These are phyloP conservation scores for Lathyrus oleraceus DNA, from an alignment of 306 rosid genomes.

Conservation along the genomic window DNA sequence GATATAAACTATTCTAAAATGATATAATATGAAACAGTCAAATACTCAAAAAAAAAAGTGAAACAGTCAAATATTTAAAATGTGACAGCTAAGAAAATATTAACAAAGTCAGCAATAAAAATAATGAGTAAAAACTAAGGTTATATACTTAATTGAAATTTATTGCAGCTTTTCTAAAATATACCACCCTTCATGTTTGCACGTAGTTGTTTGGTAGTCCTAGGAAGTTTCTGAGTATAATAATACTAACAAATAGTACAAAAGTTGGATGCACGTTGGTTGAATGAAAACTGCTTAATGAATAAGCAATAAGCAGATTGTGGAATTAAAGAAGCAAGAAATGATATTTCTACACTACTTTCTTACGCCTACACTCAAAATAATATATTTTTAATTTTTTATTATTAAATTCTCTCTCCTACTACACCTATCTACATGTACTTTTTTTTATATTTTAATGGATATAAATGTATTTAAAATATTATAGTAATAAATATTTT, in stretches of 20 bases:
- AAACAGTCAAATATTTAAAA: too few species aligned
- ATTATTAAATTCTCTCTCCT: too few species aligned
- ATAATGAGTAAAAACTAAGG: neutral
- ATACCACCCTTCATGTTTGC: neutral
- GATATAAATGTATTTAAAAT: too few species aligned
- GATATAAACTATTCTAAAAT: neutral
- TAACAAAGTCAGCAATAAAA: neutral
- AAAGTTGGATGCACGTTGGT: conserved; percentile 16
- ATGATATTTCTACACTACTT: too few species aligned
- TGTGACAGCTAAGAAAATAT: neutral
- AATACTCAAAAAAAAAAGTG: too few species aligned
- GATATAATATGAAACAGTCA: neutral
- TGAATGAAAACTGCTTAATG: neutral
- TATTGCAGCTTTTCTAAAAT: neutral
- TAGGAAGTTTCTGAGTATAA: neutral
- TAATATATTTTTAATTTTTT: too few species aligned
- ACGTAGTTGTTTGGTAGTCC: neutral
- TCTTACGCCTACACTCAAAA: too few species aligned
- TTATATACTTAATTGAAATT: neutral
- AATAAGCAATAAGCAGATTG: neutral
- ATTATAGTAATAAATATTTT: too few species aligned
- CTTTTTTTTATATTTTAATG: too few species aligned
- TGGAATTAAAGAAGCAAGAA: neutral
- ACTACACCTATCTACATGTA: too few species aligned
- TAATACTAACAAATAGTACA: neutral